A percentile compares a stretch with the other conserved stretches of the same genome.
phyloP scores from a whole-genome alignment of 352 stramenopile genomes.

The Phytophthora cactorum region DNA sequence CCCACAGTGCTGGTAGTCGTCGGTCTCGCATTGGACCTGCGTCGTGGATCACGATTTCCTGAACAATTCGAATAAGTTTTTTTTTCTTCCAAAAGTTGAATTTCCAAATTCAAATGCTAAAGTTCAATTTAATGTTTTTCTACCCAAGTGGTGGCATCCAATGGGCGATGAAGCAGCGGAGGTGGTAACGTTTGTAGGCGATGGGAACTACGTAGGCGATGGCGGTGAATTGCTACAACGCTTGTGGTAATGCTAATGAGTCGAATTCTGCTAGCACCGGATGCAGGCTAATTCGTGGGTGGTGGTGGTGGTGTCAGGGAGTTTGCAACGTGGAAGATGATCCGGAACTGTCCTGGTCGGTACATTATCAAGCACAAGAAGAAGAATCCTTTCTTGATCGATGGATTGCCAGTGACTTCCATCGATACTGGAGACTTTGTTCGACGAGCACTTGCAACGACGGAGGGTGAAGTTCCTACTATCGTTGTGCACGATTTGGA shows the following conservation, averaged over 20 bases:
- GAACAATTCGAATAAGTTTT: constrained; percentile 44
- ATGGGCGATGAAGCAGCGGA: too few species aligned
- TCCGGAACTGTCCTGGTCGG: constrained; percentile 66
- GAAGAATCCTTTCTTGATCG: constrained; percentile 39
- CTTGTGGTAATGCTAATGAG: neutral
- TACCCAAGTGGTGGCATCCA: neutral
- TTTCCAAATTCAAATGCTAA: too few species aligned
- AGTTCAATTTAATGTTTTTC: constrained; percentile 1
- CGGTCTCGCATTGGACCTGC: constrained; percentile 62
- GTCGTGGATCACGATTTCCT: constrained; percentile 24
- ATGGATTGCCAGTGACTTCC: constrained; percentile 37
- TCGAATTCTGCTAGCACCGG: neutral
- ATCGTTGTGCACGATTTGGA: constrained; percentile 44
- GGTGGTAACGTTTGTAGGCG: neutral
- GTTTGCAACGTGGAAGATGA: constrained; percentile 74
- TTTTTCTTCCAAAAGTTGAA: too few species aligned
- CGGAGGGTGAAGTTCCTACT: neutral
- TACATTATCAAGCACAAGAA: constrained; percentile 71
- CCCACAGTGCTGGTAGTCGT: constrained; percentile 60
- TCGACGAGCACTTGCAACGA: constrained; percentile 19
- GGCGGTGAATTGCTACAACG: neutral
- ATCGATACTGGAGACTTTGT: constrained; percentile 44
- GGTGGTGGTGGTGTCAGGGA: constrained; percentile 40
- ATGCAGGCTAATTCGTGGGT: neutral
- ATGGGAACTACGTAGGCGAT: neutral